Evolutionary conservation across 2,329 filamentous ascomycete genomes (phyloP).

Genomic region (Penicillium sp.): DNA sequence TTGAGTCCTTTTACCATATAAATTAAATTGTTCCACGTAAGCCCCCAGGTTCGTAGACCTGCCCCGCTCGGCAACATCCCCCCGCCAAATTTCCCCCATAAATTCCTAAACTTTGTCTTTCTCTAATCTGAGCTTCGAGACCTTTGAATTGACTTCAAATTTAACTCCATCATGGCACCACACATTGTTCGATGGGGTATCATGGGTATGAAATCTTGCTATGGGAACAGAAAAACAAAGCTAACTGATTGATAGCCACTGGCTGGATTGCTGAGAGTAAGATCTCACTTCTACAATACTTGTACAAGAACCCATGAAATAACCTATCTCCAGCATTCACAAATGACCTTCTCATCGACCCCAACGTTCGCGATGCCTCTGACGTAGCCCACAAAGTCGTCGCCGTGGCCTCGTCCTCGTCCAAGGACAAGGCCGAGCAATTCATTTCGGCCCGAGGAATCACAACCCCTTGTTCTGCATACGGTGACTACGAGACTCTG

Average conservation of each 20-base stretch:
- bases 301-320: neutral
- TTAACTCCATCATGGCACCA: conserved; percentile 28
- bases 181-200: conserved; percentile 46
- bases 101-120: neutral
- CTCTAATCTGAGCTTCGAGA: neutral
- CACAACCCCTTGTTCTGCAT: conserved; percentile 66
- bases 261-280: conserved; percentile 44
- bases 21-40: too few relatives aligned
- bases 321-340: conserved; percentile 54
- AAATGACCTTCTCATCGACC: conserved; percentile 74
- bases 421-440: conserved; percentile 63
- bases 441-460: conserved; percentile 72
- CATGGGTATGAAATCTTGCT: conserved; percentile 34
- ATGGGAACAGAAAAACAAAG: neutral
- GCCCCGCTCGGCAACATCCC: conserved; percentile 31
- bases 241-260: conserved; percentile 38
- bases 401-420: conserved; percentile 77
- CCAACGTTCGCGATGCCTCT: conserved; percentile 63
- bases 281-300: conserved; percentile 5
- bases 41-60: neutral
- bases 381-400: conserved; percentile 75
- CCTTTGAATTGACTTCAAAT: neutral
- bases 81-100: conserved; percentile 10
- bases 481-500: conserved; percentile 79
- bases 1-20: neutral